Evolutionary conservation across 805 yeast species (phyloP), one percentile per base, ranked within the genome.

Genomic region (Myxozyma neglecta): DNA sequence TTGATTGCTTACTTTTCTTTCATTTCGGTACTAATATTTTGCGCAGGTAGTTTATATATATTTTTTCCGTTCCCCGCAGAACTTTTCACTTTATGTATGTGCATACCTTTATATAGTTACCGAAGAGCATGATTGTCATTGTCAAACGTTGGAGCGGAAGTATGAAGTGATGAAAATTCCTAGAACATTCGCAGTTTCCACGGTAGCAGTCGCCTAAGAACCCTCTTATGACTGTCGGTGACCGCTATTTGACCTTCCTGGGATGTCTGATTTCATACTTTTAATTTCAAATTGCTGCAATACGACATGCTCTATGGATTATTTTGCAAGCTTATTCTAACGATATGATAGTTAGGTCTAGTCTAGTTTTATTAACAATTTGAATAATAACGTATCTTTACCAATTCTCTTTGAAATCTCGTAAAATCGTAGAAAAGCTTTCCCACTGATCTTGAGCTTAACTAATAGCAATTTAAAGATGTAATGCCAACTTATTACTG

Each of bases 181-280:
- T 37, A 43, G 34, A 39, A 64, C 67, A 62, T 64, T 64, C 67
- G 67, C 67, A 64, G 67, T 64, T 64, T 64, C 67, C 67, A 52
- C 67, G 67, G 67, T 64, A 64, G 67, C 59, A 45, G 67, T 54
- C 67, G 65, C 66, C 39, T 56, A 63, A 65, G 63, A 64, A 67
- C 67, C 67, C 63, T 57, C 63, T 60, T 57, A 61, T 56, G 67
- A 54, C 65, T 62, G 63, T 53, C 67, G 46, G 67, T 64, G 67
- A 64, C 67, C 67, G 67, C 56, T 34, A 44, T 54, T 46, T 61
- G 67, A 62, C 67, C 67, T 64, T 64, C 67, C 67, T 64, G 67
- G 67, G 67, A 64, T 64, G 67, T 64, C 67, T 64, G 67, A 64
- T 60, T 45, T 44, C 20, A 39, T 42, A 20, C 11, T 42, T 42